Evolutionary conservation across 352 stramenopile species (phyloP), one percentile per base, ranked within the genome.

Genomic region (Globisporangium megalacanthum): DNA sequence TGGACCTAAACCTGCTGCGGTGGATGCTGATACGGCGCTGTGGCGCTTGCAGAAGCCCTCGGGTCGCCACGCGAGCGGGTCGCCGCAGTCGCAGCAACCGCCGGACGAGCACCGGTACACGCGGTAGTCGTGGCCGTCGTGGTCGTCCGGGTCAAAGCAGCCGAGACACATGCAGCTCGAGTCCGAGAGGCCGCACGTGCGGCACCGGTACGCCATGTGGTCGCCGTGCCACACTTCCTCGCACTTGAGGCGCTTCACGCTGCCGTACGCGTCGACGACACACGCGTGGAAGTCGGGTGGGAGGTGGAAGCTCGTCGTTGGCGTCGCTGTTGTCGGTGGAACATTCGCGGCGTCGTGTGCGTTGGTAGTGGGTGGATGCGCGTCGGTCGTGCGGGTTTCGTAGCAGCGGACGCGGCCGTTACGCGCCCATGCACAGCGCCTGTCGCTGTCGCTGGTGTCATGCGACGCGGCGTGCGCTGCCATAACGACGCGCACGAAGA

Each of bases 201-300:
- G 67, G 56, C 83, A 94, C 33, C 83, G 74, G 58, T 94, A 94
- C 14, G 83, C 83, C 79, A 94, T 94, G 65, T 94, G 83, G 65
- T 92, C 81, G 47, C 83, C 81, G 51, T 92, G 79, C 83, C 83
- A 94, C n/a, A 94, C 83, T 64, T 90, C 80, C 62, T 89, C 83
- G 53, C 83, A 93, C 69, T 93, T 93, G 54, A 72, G 78, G 6
- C 73, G 77, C 70, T 86, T 73, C 9, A 88, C 75, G 31, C 72
- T 86, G 50, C 80, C 83, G 60, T 88, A 91, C 13, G 65, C 59
- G 3, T 65, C 57, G 1, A 74, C 58, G 15, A 91, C 46, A 51
- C 81, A 91, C 42, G 59, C 52, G 31, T 73, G 66, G 52, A 89
- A 85, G 17, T 58, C 66, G 17, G 66, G 25, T 8, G 62, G 78